A percentile compares a stretch with the other conserved stretches of the same genome.
These are phyloP conservation scores for Pseudohalonectria lignicola DNA, from an alignment of 2,329 filamentous ascomycete species.

Conservation along the genomic window DNA sequence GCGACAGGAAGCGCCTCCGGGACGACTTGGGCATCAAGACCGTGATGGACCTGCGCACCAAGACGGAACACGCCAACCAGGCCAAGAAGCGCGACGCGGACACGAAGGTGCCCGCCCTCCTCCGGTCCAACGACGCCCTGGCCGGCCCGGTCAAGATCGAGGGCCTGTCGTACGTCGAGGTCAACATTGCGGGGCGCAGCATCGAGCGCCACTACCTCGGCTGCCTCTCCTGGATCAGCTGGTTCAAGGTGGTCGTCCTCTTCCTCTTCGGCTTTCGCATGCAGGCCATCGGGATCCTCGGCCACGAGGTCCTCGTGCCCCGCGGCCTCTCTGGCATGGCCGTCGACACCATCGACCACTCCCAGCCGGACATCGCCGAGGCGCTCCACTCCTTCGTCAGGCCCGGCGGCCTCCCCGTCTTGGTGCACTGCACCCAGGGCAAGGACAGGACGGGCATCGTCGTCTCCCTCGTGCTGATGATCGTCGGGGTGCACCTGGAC, in stretches of 20 bases:
- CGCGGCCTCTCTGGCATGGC: slow-evolving; percentile 63
- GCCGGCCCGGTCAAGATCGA: slow-evolving; percentile 50
- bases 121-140: slow-evolving; percentile 37
- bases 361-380: slow-evolving; percentile 46
- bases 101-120: slow-evolving; percentile 27
- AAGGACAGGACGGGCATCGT: slow-evolving; percentile 76
- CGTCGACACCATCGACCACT: slow-evolving; percentile 57
- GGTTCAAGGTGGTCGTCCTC: slow-evolving; percentile 50
- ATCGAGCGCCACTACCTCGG: slow-evolving; percentile 60
- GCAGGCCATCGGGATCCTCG: slow-evolving; percentile 59
- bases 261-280: slow-evolving; percentile 57
- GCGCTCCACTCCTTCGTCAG: slow-evolving; percentile 9
- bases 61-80: slow-evolving; percentile 64
- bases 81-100: slow-evolving; percentile 46
- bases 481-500: slow-evolving; percentile 42
- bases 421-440: slow-evolving; percentile 81
- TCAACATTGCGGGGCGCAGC: slow-evolving; percentile 62
- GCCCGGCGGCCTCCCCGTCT: slow-evolving; percentile 39
- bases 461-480: slow-evolving; percentile 55
- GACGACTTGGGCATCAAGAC: slow-evolving; percentile 54
- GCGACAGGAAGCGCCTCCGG: slow-evolving; percentile 50
- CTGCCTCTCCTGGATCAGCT: slow-evolving; percentile 56
- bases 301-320: slow-evolving; percentile 58
- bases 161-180: slow-evolving; percentile 50
- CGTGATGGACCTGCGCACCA: slow-evolving; percentile 70